Percentiles rank a stretch among this genome's conserved stretches.
Conservation (phyloP, 129 eudicot genomes). For the Chrysanthemum lavandulifolium region DNA sequence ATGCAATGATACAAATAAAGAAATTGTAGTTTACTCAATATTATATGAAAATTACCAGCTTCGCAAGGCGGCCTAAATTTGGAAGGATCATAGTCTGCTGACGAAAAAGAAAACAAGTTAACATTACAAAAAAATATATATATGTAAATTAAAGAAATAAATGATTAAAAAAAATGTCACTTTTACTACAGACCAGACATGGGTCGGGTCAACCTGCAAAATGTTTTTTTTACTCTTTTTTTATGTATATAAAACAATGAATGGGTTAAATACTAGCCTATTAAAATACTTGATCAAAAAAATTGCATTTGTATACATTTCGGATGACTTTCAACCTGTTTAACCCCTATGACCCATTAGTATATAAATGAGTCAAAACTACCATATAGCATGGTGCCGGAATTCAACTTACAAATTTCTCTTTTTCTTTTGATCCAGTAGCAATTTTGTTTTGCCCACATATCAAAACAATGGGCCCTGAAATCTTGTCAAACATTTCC, state of each 20-base stretch:
- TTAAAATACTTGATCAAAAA: too few relatives aligned
- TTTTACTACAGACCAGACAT: neutral
- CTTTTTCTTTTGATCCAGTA: conserved; percentile 84
- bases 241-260: neutral
- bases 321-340: neutral
- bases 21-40: too few relatives aligned
- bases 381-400: neutral
- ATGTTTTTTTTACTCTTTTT: neutral
- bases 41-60: conserved; percentile 59
- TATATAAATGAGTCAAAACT: neutral
- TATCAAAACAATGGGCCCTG: conserved; percentile 87
- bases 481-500: conserved; percentile 80
- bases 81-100: conserved; percentile 94
- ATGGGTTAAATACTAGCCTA: neutral
- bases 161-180: too few relatives aligned
- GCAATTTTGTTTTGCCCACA: conserved; percentile 94
- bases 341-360: neutral
- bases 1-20: too few relatives aligned
- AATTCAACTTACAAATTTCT: conserved; percentile 68
- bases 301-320: too few relatives aligned
- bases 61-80: conserved; percentile 86
- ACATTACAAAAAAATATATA: neutral
- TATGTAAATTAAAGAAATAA: too few relatives aligned
- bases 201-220: neutral
- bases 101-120: conserved; percentile 23